Evolutionary conservation across 2,329 filamentous ascomycete genomes (phyloP).

Genomic region (Fusarium decemcellulare): DNA sequence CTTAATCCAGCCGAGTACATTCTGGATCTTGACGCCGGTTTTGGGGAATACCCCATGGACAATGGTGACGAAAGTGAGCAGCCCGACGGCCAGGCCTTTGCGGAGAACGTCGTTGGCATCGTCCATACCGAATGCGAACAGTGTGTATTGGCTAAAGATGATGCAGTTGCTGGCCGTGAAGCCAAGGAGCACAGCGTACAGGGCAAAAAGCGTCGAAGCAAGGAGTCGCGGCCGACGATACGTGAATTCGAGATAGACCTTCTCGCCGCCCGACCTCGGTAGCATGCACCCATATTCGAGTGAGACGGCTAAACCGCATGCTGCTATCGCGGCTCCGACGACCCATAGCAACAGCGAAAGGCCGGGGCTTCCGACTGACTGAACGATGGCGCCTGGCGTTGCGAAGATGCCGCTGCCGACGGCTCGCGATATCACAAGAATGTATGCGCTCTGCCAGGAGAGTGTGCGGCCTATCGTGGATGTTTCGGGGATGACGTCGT

Average conservation of each 20-base stretch:
- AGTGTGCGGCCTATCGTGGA: slow-evolving; percentile 71
- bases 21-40: slow-evolving; percentile 72
- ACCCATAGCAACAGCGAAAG: slow-evolving; percentile 75
- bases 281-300: slow-evolving; percentile 81
- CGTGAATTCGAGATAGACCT: slow-evolving; percentile 80
- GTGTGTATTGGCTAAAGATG: slow-evolving; percentile 75
- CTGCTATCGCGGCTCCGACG: slow-evolving; percentile 72
- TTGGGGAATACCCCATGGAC: slow-evolving; percentile 71
- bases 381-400: slow-evolving; percentile 77
- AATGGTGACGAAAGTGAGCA: slow-evolving; percentile 70
- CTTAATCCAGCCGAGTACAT: slow-evolving; percentile 74
- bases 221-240: slow-evolving; percentile 75
- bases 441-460: slow-evolving; percentile 74
- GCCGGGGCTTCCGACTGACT: slow-evolving; percentile 76
- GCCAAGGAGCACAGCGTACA: slow-evolving; percentile 74
- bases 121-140: slow-evolving; percentile 70
- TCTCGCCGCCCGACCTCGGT: slow-evolving; percentile 76
- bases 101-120: slow-evolving; percentile 64
- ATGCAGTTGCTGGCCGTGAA: slow-evolving; percentile 81
- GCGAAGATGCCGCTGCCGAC: slow-evolving; percentile 82
- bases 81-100: slow-evolving; percentile 69
- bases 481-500: slow-evolving; percentile 72
- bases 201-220: slow-evolving; percentile 73
- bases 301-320: slow-evolving; percentile 71
- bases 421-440: slow-evolving; percentile 77